Percentiles rank a stretch among this genome's conserved stretches.
These are phyloP conservation scores for Coemansia sp. DNA, from an alignment of 371 early-diverging fungal species.

Conservation along the genomic window DNA sequence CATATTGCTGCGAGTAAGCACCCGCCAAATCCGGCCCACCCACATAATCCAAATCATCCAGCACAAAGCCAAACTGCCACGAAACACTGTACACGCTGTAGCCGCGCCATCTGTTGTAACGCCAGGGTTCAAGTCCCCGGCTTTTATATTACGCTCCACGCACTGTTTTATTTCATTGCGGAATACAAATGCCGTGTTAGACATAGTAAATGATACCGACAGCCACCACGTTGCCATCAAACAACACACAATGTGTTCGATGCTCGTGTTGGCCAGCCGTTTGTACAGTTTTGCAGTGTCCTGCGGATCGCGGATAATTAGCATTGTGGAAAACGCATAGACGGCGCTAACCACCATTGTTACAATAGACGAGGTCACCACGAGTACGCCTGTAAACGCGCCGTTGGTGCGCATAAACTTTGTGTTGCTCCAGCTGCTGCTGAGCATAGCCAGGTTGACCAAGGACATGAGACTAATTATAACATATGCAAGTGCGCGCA, in stretches of 20 bases:
- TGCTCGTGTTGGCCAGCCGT: constrained; percentile 16
- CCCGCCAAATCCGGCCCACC: constrained; percentile 36
- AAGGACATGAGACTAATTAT: constrained; percentile 23
- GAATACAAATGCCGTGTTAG: constrained; percentile 41
- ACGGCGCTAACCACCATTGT: constrained; percentile 26
- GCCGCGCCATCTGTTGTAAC: constrained; percentile 8
- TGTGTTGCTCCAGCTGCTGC: constrained; percentile 27
- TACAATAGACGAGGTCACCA: constrained; percentile 3
- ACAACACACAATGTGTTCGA: constrained; percentile 24
- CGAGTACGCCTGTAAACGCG: constrained; percentile 18
- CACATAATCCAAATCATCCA: constrained; percentile 39
- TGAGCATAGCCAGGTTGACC: constrained; percentile 27
- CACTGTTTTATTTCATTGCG: constrained; percentile 40
- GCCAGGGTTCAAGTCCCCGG: background rate
- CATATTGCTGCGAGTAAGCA: constrained; percentile 25
- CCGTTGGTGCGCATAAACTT: constrained; percentile 43
- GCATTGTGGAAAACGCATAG: constrained; percentile 17
- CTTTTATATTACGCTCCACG: background rate
- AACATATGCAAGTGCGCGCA: constrained; percentile 19
- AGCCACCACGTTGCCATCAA: constrained; percentile 48
- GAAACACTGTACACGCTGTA: constrained; percentile 31
- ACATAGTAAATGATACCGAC: constrained; percentile 18
- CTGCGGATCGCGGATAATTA: constrained; percentile 11
- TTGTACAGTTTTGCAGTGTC: constrained; percentile 15
- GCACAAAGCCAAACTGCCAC: constrained; percentile 32